These are phyloP conservation scores for Leccinum fibrillosum DNA, from an alignment of 768 basidiomycete species.

Conservation along the genomic window DNA sequence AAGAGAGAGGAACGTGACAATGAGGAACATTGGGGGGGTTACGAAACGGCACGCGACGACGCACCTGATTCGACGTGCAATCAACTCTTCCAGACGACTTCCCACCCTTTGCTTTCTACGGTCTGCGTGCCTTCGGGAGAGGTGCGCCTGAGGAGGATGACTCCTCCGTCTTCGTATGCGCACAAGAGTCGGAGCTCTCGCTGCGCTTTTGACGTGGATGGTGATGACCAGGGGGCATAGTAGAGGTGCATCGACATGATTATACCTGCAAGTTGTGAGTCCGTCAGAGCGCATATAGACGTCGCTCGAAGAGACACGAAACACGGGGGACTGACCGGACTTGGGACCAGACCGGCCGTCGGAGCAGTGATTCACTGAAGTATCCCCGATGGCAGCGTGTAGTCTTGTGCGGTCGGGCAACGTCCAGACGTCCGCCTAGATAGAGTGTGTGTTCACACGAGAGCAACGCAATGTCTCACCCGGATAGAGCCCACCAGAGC, in stretches of 20 bases:
- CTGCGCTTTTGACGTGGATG: conserved; percentile 30
- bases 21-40: neutral
- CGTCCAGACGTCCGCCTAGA: conserved; percentile 84
- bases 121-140: conserved; percentile 35
- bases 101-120: conserved; percentile 74
- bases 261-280: conserved; percentile 60
- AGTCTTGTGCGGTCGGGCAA: conserved; percentile 65
- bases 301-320: conserved; percentile 34
- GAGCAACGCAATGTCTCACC: neutral
- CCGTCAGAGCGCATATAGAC: conserved; percentile 52
- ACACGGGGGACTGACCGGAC: conserved; percentile 41
- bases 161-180: conserved; percentile 83
- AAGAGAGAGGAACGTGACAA: neutral
- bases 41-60: conserved; percentile 15
- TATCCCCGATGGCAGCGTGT: conserved; percentile 82
- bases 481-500: conserved; percentile 51
- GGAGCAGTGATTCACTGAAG: conserved; percentile 22
- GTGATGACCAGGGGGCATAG: conserved; percentile 26
- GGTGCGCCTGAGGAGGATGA: conserved; percentile 61
- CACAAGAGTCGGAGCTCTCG: conserved; percentile 59
- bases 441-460: neutral
- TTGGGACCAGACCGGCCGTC: conserved; percentile 53
- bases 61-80: conserved; percentile 72
- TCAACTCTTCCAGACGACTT: conserved; percentile 62
- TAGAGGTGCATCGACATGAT: conserved; percentile 87